Evolutionary conservation across 352 stramenopile genomes (phyloP), one percentile per base, ranked within the genome.

Genomic region (Phytopythium montanum): DNA sequence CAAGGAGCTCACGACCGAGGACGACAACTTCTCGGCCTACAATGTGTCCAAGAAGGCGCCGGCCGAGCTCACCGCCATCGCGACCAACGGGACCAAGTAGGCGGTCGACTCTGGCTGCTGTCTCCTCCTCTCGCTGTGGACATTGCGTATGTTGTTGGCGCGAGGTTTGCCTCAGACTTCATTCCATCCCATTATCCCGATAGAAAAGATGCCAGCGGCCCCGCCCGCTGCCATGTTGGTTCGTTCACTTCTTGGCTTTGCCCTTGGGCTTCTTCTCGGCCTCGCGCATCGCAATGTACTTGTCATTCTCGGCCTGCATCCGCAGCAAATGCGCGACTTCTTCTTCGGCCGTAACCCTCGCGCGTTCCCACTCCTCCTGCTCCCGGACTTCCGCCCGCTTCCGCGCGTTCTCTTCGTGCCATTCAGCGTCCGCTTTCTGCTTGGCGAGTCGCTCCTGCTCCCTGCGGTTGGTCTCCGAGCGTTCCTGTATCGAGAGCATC

Each of bases 21-120:
- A 91, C 56, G 78, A 90, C 57, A 75, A 66, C 48, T 87, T 87
- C 62, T 92, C 82, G 52, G 85, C 82, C 28, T 92, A 94, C 67
- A 92, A 92, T 33, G 82, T 94, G 56, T 90, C 81, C 46, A 73
- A 87, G 57, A 87, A 86, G 62, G 25, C 72, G 3, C 50, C 25
- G 45, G n/a, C 28, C 9, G 28, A 51, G 6, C 19, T 46, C 3
- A 29, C 60, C 19, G 52, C 23, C 36, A n/a, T 23, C 34, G 23
- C 2, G 3, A 4, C 7, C 25, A 48, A 48, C 7, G 38, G 38
- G 8, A 19, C 26, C 29, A 28, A 16, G 29, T 28, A 42, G 29
- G 5, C 19, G 3, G n/a, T 29, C 21, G 1, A 8, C 44, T 10
- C 5, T 33, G 16, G 23, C 44, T 0, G 44, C 7, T 16, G 12